Evolutionary conservation across 257 asterid genomes (phyloP), one percentile per base, ranked within the genome.

Genomic region (Solanum pinnatisectum): DNA sequence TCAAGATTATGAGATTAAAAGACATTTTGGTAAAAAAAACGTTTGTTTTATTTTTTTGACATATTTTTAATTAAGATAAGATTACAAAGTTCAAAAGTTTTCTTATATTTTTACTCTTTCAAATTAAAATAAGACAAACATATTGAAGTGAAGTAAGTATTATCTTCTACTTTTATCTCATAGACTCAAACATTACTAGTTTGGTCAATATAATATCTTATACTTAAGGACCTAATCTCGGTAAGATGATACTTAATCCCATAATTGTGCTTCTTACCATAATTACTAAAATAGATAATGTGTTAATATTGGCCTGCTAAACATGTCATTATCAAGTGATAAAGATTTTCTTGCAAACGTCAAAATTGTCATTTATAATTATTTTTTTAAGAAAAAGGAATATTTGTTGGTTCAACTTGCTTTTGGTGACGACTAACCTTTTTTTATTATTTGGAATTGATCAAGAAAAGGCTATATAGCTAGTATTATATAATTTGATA

Each of bases 101-200:
- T 18, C n/a, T 18, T 18, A 18, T 0, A 0, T 7, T 56, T 56
- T 56, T 56, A 56, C 1, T 10, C 10, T 18, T 0, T 2, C 10
- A 3, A 20, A 20, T 56, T 56, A 56, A 18, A 56, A 56, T 56
- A 56, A 56, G 65, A 56, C 65, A 20, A 56, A 56, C 10, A 56
- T 56, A 20, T 56, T 56, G 4, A 20, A 56, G 67, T 8, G n/a
- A 59, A 59, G 25, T 22, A 22, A 20, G 4, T 18, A 59, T 20
- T 59, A 20, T 20, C 65, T 56, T 56, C 65, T 56, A 56, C 25
- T 56, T 30, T 39, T 16, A 52, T 56, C 65, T 56, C 65, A 18
- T 56, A 56, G n/a, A 56, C 25, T 59, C 25, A 7, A 20, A 20
- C 67, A 56, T 56, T 56, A 0, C 25, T 59, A 20, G 25, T 20